Evolutionary conservation across 176 grass and related monocot genomes (phyloP), one percentile per base, ranked within the genome.

Genomic region (Carex parvula): DNA sequence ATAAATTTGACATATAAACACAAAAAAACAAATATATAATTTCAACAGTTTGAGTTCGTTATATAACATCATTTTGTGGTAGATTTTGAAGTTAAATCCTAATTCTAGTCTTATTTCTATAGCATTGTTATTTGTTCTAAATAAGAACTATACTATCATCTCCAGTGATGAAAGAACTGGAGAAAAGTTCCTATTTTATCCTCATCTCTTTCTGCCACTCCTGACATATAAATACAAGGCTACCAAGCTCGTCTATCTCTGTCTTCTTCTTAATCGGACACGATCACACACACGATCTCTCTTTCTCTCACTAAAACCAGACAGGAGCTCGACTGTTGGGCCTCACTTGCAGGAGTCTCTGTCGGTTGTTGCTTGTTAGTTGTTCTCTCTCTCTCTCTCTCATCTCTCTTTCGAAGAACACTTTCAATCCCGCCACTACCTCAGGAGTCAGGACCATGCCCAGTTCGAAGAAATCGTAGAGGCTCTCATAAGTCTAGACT

Each of bases 201-300:
- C 20, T 26, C 56, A 21, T 33, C 78, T 6, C 33, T 6, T 29
- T 26, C 22, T 58, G 50, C 9, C 57, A 63, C 26, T 63, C 59
- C 20, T 30, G 60, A 67, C 61, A 50, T 66, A 64, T 82, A 81
- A 81, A 81, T 81, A 82, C 59, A 67, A 67, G 79, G 10, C 58
- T 66, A 26, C 80, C 60, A 11, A 60, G 4, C 30, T 3, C 4
- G 11, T 20, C 55, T 42, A 17, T 39, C 30, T 53, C 3, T 75
- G 70, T 76, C 22, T 9, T 52, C 16, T 13, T 48, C 18, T 50
- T 11, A 32, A 11, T 32, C 53, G 32, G 32, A 60, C 76, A 57
- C 52, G 24, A 35, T 17, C 30, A 24, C 22, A 24, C 35, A 37
- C 35, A 37, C 35, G 35, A 32, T 42, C 5, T 10, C 33, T 74